These are phyloP conservation scores for Lactarius quietus DNA, from an alignment of 768 basidiomycete species.

Conservation along the genomic window DNA sequence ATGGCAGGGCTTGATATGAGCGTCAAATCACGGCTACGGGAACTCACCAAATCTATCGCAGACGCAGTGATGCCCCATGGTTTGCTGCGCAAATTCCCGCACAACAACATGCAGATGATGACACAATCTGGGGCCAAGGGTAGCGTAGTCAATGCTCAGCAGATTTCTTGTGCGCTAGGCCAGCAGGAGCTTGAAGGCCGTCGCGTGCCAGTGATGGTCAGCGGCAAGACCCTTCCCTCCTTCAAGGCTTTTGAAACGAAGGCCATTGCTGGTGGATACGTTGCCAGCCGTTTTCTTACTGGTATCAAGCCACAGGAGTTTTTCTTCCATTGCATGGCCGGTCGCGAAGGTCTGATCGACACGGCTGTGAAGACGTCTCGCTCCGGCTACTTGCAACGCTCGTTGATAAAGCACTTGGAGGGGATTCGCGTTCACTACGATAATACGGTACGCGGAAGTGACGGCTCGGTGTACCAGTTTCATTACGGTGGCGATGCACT, in stretches of 20 bases:
- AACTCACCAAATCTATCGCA: conserved; percentile 87
- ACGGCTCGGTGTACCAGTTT: conserved; percentile 93
- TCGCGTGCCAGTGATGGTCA: conserved; percentile 98
- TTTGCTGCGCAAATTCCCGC: conserved; percentile 89
- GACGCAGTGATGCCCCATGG: conserved; percentile 83
- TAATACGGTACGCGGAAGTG: conserved; percentile 94
- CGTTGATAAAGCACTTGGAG: conserved; percentile 97
- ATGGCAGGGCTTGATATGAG: conserved; percentile 97
- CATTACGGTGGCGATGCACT: conserved; percentile 94
- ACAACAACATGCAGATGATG: conserved; percentile 99
- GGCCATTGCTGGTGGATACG: conserved; percentile 96
- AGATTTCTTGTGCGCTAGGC: conserved; percentile 96
- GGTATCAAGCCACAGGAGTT: conserved; percentile 98
- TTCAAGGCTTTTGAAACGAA: conserved; percentile 98
- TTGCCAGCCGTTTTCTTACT: conserved; percentile 97
- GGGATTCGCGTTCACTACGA: conserved; percentile 97
- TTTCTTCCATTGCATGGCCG: conserved; percentile 99
- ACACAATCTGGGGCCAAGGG: conserved; percentile 98
- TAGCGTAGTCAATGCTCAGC: conserved; percentile 93
- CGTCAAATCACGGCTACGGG: conserved; percentile 79
- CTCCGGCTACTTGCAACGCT: conserved; percentile 96
- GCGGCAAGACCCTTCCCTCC: conserved; percentile 95
- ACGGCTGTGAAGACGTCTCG: conserved; percentile 99
- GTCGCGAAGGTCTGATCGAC: conserved; percentile 97
- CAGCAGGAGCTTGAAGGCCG: conserved; percentile 98